phyloP scores from a whole-genome alignment of 169 alveolate genomes.

The Plasmodium vivax region DNA sequence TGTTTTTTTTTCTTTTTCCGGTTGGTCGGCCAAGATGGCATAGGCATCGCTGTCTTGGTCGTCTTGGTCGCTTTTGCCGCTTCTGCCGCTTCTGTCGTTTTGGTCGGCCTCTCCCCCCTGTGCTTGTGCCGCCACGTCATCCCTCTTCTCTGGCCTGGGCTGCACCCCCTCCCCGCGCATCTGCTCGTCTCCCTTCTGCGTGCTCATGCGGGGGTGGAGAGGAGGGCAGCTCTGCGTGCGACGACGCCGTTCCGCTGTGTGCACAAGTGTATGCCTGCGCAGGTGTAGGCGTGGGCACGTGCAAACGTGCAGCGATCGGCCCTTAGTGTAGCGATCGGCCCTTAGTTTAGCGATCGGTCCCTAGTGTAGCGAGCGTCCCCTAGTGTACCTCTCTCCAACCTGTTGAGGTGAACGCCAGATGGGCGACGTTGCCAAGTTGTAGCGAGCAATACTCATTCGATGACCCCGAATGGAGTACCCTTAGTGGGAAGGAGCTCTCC shows the following conservation, averaged over 20 bases:
- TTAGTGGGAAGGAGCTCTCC: neutral
- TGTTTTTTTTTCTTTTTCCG: slow-evolving; percentile 18
- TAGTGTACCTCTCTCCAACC: neutral
- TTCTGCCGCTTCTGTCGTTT: no score
- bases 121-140: neutral
- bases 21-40: neutral
- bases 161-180: neutral
- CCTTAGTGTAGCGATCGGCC: neutral
- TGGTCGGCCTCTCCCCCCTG: neutral
- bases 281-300: no score
- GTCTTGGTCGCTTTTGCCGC: neutral
- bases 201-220: neutral
- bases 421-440: neutral
- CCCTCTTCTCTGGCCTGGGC: neutral
- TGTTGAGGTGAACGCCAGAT: no score
- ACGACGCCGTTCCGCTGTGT: neutral
- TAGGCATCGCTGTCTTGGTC: neutral
- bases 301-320: neutral
- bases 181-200: neutral
- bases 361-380: no score
- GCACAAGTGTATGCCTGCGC: no score
- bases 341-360: no score
- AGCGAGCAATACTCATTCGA: neutral
- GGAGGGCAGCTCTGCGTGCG: neutral
- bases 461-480: neutral